Conservation (phyloP, 2,329 filamentous ascomycete species). For the Nectriaceae sp. region DNA sequence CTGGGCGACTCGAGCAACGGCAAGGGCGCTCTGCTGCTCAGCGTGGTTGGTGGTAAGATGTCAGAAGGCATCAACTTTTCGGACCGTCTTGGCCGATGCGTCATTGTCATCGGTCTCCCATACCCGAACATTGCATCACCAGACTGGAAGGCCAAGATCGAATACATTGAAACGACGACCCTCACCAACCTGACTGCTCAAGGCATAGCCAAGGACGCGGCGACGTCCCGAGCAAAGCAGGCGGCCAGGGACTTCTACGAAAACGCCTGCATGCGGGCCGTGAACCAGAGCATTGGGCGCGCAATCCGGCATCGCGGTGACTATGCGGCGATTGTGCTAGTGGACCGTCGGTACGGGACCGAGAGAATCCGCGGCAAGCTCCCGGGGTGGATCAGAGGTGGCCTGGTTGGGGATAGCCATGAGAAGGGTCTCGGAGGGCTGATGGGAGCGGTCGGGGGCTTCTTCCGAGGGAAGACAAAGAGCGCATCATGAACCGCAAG, state of each 20-base stretch:
- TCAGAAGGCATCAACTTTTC: conserved; percentile 99
- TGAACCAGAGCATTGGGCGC: conserved; percentile 94
- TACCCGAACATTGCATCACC: conserved; percentile 89
- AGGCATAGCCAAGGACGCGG: conserved; percentile 26
- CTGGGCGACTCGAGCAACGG: conserved; percentile 39
- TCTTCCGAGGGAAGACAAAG: conserved; percentile 56
- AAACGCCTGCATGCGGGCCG: conserved; percentile 93
- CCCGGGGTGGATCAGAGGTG: conserved; percentile 83
- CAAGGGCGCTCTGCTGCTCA: conserved; percentile 77
- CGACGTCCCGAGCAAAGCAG: conserved; percentile 45
- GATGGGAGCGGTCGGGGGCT: conserved; percentile 58
- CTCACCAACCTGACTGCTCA: conserved; percentile 36
- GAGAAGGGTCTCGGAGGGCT: conserved; percentile 55
- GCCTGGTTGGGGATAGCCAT: conserved; percentile 56
- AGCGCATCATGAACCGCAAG: conserved; percentile 2
- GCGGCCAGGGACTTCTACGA: conserved; percentile 82
- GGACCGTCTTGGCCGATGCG: conserved; percentile 83
- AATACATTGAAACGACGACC: conserved; percentile 73
- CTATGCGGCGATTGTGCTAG: conserved; percentile 86
- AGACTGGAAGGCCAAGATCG: conserved; percentile 90
- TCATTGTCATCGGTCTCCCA: conserved; percentile 88
- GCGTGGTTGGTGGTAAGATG: conserved; percentile 91
- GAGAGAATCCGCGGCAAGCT: conserved; percentile 76
- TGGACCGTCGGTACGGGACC: conserved; percentile 78
- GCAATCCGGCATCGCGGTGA: conserved; percentile 87